Evolutionary conservation across 768 basidiomycete genomes (phyloP).

Genomic region (Termitomyces sp.): DNA sequence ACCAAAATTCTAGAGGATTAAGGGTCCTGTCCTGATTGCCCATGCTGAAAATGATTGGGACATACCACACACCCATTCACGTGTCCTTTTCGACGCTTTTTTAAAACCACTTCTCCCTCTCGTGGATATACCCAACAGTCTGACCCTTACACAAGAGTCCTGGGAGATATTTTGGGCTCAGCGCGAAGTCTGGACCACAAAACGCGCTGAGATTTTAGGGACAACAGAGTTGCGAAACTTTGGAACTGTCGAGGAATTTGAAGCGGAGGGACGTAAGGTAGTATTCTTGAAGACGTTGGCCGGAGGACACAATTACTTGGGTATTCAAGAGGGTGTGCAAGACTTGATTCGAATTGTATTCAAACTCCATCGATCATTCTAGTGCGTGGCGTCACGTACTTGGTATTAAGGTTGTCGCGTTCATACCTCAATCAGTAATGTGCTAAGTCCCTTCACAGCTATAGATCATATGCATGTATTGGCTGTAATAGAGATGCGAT

Average conservation of each 20-base stretch:
- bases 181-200: conserved; percentile 31
- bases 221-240: conserved; percentile 45
- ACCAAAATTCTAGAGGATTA: conserved; percentile 43
- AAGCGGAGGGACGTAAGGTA: conserved; percentile 38
- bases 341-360: conserved; percentile 48
- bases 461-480: background rate
- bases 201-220: conserved; percentile 39
- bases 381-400: background rate
- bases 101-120: conserved; percentile 59
- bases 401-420: background rate
- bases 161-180: conserved; percentile 38
- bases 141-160: conserved; percentile 26
- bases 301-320: conserved; percentile 61
- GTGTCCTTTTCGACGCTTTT: conserved; percentile 65
- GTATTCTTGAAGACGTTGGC: conserved; percentile 54
- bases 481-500: background rate
- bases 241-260: conserved; percentile 53
- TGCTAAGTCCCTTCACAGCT: background rate
- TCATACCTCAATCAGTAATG: background rate
- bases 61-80: conserved; percentile 72
- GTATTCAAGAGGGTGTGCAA: conserved; percentile 66
- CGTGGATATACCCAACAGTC: conserved; percentile 21
- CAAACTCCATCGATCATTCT: conserved; percentile 12
- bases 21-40: conserved; percentile 62
- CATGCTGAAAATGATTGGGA: conserved; percentile 80